Conservation (phyloP, 2,329 filamentous ascomycete genomes). For the Trichothecium roseum region DNA sequence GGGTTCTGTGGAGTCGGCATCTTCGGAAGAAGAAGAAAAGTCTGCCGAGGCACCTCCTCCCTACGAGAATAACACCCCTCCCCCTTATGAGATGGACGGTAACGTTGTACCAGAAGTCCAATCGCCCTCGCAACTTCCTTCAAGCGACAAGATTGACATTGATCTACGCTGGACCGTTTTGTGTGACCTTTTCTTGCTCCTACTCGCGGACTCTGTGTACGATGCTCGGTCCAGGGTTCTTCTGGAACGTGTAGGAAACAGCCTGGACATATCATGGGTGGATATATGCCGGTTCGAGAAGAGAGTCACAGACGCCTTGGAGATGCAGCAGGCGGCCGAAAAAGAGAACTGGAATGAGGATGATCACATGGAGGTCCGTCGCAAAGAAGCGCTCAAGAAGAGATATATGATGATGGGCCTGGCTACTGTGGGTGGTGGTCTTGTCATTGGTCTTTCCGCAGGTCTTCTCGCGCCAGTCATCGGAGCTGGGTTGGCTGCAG, state of each 20-base stretch:
- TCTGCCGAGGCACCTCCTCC: slow-evolving; percentile 5
- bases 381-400: slow-evolving; percentile 70
- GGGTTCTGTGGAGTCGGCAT: not conserved
- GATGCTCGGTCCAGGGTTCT: slow-evolving; percentile 79
- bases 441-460: slow-evolving; percentile 91
- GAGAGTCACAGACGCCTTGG: slow-evolving; percentile 86
- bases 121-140: slow-evolving; percentile 72
- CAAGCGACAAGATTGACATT: slow-evolving; percentile 79
- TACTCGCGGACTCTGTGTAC: slow-evolving; percentile 95
- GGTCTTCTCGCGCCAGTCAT: slow-evolving; percentile 89
- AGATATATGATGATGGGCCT: slow-evolving; percentile 93
- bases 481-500: slow-evolving; percentile 83
- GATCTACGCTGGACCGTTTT: slow-evolving; percentile 95
- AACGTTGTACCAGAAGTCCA: slow-evolving; percentile 70
- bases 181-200: slow-evolving; percentile 86
- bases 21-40: slow-evolving; percentile 2
- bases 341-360: slow-evolving; percentile 98
- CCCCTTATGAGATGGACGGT: slow-evolving; percentile 51
- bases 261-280: slow-evolving; percentile 75
- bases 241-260: slow-evolving; percentile 71
- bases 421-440: slow-evolving; percentile 85
- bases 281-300: slow-evolving; percentile 97
- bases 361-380: slow-evolving; percentile 78
- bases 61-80: slow-evolving; percentile 24
- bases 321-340: slow-evolving; percentile 91